phyloP scores from a whole-genome alignment of 352 stramenopile species.

The Phytophthora chlamydospora region DNA sequence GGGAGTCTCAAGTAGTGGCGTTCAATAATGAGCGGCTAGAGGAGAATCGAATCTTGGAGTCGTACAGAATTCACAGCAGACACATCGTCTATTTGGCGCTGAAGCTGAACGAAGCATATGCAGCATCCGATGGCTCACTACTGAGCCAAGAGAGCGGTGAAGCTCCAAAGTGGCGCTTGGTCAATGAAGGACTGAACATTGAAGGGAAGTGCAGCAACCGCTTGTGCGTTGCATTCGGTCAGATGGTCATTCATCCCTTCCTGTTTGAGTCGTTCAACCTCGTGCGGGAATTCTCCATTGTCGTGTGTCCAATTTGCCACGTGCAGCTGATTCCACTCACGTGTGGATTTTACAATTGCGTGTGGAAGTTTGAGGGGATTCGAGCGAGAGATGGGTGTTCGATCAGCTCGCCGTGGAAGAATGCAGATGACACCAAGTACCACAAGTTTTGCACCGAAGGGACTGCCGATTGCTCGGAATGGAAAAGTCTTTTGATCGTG shows the following conservation, averaged over 20 bases:
- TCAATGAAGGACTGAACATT: conserved; percentile 33
- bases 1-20: conserved; percentile 91
- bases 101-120: conserved; percentile 50
- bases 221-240: conserved; percentile 14
- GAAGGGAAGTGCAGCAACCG: conserved; percentile 33
- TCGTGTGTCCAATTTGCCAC: no score
- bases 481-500: conserved; percentile 32
- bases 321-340: neutral
- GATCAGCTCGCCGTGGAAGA: conserved; percentile 32
- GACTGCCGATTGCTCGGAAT: conserved; percentile 12
- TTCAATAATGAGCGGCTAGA: conserved; percentile 92
- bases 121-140: neutral
- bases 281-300: neutral
- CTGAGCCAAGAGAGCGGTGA: no score
- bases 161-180: conserved; percentile 14
- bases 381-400: conserved; percentile 1
- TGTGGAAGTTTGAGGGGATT: conserved; percentile 44
- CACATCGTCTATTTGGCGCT: conserved; percentile 89
- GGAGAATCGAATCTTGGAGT: conserved; percentile 82
- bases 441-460: conserved; percentile 32
- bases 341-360: conserved; percentile 35
- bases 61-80: conserved; percentile 92
- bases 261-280: conserved; percentile 29
- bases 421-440: conserved; percentile 17
- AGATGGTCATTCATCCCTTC: conserved; percentile 31